Evolutionary conservation across 257 asterid species (phyloP), one percentile per base, ranked within the genome.

Genomic region (Scutellaria baicalensis): DNA sequence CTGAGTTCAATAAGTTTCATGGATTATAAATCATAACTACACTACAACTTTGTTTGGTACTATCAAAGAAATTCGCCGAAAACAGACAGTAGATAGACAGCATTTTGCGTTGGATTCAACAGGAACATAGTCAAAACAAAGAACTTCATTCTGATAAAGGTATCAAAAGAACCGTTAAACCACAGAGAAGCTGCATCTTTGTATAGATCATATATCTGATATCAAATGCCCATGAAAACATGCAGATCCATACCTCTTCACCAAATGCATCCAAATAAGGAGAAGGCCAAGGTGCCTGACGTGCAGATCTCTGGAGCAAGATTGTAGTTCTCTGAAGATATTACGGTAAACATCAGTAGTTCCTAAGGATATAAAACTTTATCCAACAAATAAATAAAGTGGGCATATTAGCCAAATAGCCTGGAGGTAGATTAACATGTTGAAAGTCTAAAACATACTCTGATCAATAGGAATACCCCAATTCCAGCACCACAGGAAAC

Each of bases 181-280:
- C 60, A 61, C 7, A 38, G 8, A 40, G 65, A 72, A 56, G 36
- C 52, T 38, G 44, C 49, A 39, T 40, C 35, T 63, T 8, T 12
- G 62, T 36, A 47, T 11, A 17, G 14, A 55, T 43, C 13, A 43
- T 43, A 43, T 11, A 43, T 43, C 14, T 17, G 27, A 17, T 14
- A 14, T 14, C 3, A 16, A 7, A 49, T 16, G 6, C 56, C 20
- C 56, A 16, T 27, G 11, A n/a, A 50, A 50, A 50, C 56, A 50
- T 50, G n/a, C n/a, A n/a, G n/a, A n/a, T n/a, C n/a, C n/a, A n/a
- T 86, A 89, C 99, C 99, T 94, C 99, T 88, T 94, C 99, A 63
- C 99, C 99, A 52, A 83, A 94, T 38, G 86, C 87, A 84, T 94
- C 99, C 85, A 94, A 88, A 77, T 94, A 94, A 2, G 93, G 99